phyloP scores from a whole-genome alignment of 768 basidiomycete genomes.

The Lactarius trivialis region DNA sequence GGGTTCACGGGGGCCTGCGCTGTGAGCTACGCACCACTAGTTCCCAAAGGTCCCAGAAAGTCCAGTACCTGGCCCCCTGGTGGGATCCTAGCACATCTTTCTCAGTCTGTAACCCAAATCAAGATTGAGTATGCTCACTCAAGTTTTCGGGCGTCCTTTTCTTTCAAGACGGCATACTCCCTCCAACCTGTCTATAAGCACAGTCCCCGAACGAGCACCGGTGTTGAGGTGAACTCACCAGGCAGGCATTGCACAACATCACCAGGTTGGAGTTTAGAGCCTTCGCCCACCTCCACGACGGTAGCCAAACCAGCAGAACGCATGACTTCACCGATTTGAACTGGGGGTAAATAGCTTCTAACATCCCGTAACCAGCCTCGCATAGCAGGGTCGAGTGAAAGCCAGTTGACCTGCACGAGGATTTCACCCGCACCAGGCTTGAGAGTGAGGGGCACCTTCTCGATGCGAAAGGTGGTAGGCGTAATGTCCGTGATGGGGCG shows the following conservation, averaged over 20 bases:
- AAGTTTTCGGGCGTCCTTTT: conserved; percentile 45
- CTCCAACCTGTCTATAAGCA: conserved; percentile 53
- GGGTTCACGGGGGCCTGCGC: background rate
- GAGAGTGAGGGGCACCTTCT: conserved; percentile 47
- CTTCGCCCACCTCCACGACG: conserved; percentile 51
- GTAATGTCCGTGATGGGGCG: conserved; percentile 65
- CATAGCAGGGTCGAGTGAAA: conserved; percentile 87
- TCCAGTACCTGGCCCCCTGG: conserved; percentile 64
- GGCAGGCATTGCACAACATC: conserved; percentile 58
- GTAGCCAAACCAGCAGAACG: conserved; percentile 60
- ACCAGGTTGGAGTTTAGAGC: conserved; percentile 52
- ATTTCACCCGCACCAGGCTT: conserved; percentile 48
- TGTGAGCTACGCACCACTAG: conserved; percentile 44
- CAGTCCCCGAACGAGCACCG: background rate
- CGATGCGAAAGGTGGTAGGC: conserved; percentile 65
- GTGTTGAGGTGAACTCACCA: conserved; percentile 41
- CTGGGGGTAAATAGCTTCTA: conserved; percentile 55
- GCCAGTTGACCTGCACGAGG: conserved; percentile 71
- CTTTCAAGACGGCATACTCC: conserved; percentile 61
- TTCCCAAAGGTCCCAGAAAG: conserved; percentile 72
- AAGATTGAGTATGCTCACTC: conserved; percentile 38
- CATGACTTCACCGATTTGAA: conserved; percentile 51
- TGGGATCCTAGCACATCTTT: conserved; percentile 37
- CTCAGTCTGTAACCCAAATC: background rate
- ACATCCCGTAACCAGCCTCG: conserved; percentile 70